phyloP scores from a whole-genome alignment of 257 asterid species.

The Nicotiana knightiana region DNA sequence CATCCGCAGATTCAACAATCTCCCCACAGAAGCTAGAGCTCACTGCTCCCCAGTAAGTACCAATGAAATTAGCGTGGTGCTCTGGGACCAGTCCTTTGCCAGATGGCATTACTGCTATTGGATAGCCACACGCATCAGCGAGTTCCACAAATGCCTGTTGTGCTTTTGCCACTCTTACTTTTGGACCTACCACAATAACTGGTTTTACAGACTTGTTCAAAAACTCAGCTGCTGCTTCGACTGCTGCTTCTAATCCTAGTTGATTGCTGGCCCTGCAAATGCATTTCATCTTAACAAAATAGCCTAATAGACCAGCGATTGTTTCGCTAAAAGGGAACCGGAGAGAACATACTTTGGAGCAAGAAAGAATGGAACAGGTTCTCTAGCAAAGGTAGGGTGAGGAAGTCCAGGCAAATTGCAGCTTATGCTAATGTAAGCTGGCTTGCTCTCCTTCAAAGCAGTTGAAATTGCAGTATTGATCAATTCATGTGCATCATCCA shows the following conservation, averaged over 20 bases:
- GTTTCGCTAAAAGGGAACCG: neutral
- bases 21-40: conserved; percentile 29
- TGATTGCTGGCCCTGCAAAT: conserved; percentile 27
- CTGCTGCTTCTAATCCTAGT: conserved; percentile 28
- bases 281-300: neutral
- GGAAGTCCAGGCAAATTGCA: conserved; percentile 24
- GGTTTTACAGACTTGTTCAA: conserved; percentile 31
- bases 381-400: conserved; percentile 31
- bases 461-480: conserved; percentile 35
- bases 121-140: conserved; percentile 24
- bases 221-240: conserved; percentile 26
- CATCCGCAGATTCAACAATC: conserved; percentile 33
- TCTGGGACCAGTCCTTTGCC: conserved; percentile 30
- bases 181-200: conserved; percentile 29
- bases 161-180: conserved; percentile 25
- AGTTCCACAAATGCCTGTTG: conserved; percentile 25
- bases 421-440: conserved; percentile 29
- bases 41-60: conserved; percentile 36
- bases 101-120: conserved; percentile 28
- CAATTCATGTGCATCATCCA: conserved; percentile 22
- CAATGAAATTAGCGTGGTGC: conserved; percentile 27
- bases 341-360: conserved; percentile 19
- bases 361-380: conserved; percentile 29
- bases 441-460: conserved; percentile 31
- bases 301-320: neutral